Evolutionary conservation across 495 filamentous ascomycete species (phyloP), one percentile per base, ranked within the genome.

Genomic region (Rostrohypoxylon terebratum): DNA sequence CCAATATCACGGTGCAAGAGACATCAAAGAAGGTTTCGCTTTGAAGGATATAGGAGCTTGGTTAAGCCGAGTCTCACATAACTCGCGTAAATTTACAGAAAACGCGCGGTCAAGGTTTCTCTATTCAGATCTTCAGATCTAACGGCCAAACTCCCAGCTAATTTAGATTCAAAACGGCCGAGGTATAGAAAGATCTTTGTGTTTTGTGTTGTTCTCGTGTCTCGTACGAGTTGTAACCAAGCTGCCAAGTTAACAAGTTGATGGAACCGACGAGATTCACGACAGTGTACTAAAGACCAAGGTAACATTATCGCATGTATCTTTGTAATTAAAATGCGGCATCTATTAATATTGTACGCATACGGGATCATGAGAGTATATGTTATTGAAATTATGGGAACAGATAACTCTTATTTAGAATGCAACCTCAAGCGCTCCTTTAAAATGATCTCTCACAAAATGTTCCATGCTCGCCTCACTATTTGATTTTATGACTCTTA

Each of bases 111-210:
- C 40, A 57, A 58, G 40, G 68, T 53, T 51, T 59, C 40, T 67
- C 25, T 61, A 31, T 64, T 65, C 47, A 44, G 31, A 38, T 23
- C 42, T 55, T 65, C 47, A 44, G 31, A 38, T 33, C 42, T 55
- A 57, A 54, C 45, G 14, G 67, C 66, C 48, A 13, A 53, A 44
- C 51, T 58, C 16, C 33, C 31, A 18, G 28, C 50, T 36, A 45
- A 63, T 25, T 65, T 64, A 59, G 51, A 68, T 60, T 73, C 65
- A 73, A 72, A 68, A 53, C 54, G 48, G 64, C 48, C 16, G 50
- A 40, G 34, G 45, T n/a, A 21, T 44, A 55, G 53, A 25, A 14
- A 64, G 10, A 64, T 64, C 44, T 73, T 63, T 71, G 69, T 73
- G 60, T 25, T 53, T 31, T 53, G 21, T 53, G 48, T 48, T 4